phyloP scores from a whole-genome alignment of 1,284 basidiomycete genomes.

The Phellopilus nigrolimitatus region DNA sequence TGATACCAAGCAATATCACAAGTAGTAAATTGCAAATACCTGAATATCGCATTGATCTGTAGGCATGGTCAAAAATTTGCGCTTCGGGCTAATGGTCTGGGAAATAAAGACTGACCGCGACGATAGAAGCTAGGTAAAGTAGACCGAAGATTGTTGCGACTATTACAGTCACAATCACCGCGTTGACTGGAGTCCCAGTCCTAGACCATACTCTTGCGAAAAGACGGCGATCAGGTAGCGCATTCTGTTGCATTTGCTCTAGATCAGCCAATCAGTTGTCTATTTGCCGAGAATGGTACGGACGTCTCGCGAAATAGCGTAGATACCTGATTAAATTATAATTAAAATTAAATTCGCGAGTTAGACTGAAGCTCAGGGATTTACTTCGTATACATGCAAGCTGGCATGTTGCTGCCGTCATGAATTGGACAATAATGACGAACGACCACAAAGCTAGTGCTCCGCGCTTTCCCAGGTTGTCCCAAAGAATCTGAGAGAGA shows the following conservation, averaged over 20 bases:
- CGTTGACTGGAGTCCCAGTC: conserved; percentile 24
- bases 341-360: neutral
- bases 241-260: conserved; percentile 17
- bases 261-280: neutral
- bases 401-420: conserved; percentile 23
- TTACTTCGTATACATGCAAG: conserved; percentile 23
- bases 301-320: conserved; percentile 24
- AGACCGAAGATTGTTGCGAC: conserved; percentile 25
- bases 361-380: neutral
- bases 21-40: conserved; percentile 4
- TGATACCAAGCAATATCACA: too few species aligned
- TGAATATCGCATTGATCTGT: conserved; percentile 25
- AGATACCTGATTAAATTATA: conserved; percentile 16
- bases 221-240: conserved; percentile 21
- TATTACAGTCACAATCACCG: conserved; percentile 23
- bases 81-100: neutral
- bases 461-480: conserved; percentile 23
- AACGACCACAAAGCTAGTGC: conserved; percentile 23
- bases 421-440: conserved; percentile 23
- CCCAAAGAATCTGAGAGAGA: conserved; percentile 22
- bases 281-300: neutral
- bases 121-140: conserved; percentile 24
- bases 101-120: conserved; percentile 20
- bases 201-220: conserved; percentile 22
- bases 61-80: neutral